These are phyloP conservation scores for Suillus variegatus DNA, from an alignment of 768 basidiomycete genomes.

Conservation along the genomic window DNA sequence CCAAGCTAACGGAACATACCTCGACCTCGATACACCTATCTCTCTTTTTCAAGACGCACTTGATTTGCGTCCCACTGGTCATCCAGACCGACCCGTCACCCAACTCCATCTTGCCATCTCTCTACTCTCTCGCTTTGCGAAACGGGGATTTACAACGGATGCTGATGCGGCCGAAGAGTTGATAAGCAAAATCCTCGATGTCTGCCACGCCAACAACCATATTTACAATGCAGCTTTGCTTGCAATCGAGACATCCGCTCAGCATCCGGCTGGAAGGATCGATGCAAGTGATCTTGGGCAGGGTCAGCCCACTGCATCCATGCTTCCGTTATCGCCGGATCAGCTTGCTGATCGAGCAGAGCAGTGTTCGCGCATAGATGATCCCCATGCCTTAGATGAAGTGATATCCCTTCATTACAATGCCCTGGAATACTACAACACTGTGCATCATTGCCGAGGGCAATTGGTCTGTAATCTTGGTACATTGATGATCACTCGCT, in stretches of 20 bases:
- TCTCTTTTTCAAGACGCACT: neutral
- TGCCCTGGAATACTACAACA: neutral
- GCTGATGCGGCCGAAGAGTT: neutral
- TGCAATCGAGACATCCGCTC: neutral
- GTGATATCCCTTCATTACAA: neutral
- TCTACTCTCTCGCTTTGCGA: neutral
- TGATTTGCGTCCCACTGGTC: neutral
- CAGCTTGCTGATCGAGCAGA: neutral
- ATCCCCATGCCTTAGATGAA: neutral
- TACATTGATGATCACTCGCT: fast-evolving
- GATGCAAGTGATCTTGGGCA: neutral
- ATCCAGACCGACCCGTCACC: neutral
- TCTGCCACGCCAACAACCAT: neutral
- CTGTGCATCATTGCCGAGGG: neutral
- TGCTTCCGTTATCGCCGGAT: neutral
- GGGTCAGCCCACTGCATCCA: neutral
- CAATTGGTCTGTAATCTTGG: neutral
- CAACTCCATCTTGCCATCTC: neutral
- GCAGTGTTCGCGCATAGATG: neutral
- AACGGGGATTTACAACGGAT: neutral
- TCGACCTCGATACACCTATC: neutral
- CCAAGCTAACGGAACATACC: neutral
- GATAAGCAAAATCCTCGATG: neutral
- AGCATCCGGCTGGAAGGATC: neutral
- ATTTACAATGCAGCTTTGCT: neutral